Base-by-base conservation (phyloP, 495 filamentous ascomycete genomes). In the Rusavskia elegans region DNA sequence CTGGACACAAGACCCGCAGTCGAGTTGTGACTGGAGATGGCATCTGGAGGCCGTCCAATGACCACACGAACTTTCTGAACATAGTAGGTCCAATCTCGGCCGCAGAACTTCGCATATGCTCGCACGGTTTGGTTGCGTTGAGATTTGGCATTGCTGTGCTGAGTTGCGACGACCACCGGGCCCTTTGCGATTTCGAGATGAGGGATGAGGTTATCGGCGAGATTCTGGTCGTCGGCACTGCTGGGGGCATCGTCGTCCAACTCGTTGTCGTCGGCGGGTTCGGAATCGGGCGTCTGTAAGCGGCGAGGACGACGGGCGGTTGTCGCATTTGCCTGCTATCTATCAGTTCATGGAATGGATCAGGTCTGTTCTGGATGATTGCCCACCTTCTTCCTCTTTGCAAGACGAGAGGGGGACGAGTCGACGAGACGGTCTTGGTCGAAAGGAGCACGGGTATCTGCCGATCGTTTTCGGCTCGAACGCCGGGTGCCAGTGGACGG, bases 101-200 rank as follows among this genome's bases (percentile, higher is more conserved):
- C 92, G 37, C 87, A 81, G 55, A 98, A 84, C 67, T 95, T 95
- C 16, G 92, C 92, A 65, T 89, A 98, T 19, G 93, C 92, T 83
- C 80, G 57, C 89, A 82, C 27, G 81, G 83, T 51, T 83, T 76
- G 38, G 71, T 73, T 50, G 2, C 19, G 32, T 5, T 53, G 17
- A 71, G 14, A 14, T 46, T 17, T 46, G 44, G 39, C 66, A 62
- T 87, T 94, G 45, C 81, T 73, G 61, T 85, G 79, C 57, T 93
- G 82, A 57, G 72, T 74, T 54, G 80, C 78, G 13, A 85, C 90
- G 57, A 83, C 78, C 27, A 83, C 73, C 32, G 73, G 69, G 35
- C 79, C 71, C 35, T 71, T 67, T 11, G 83, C 71, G 36, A 79
- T 67, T 49, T 71, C 68, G 42, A 95, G 68, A 55, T 79, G 77